Base-by-base conservation (phyloP, 2,329 filamentous ascomycete species). In the Paracamarosporium sp. region DNA sequence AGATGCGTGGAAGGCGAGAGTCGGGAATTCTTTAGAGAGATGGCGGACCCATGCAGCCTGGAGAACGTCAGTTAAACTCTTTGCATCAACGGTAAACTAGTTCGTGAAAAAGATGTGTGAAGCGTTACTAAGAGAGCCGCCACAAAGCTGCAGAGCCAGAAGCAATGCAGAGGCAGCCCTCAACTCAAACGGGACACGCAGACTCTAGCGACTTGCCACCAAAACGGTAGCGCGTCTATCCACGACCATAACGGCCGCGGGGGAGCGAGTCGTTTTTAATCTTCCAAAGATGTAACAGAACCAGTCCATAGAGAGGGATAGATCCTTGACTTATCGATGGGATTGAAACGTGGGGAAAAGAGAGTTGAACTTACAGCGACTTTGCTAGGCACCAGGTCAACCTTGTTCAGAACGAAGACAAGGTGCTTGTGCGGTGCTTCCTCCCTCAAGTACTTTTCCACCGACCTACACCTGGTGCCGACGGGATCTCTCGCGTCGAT, bases 261-360 rank as follows among this genome's bases (percentile, higher is more conserved):
- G 71, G 82, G 82, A 83, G 84, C 87, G 89, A 90, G 88, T 84
- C 81, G 83, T 83, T 84, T 83, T 97, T 83, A 78, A 88, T 99
- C 87, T 98, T 89, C 95, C 95, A 97, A 92, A 88, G 90, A 90
- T 92, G 91, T 99, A 99, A 99, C 95, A 96, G 93, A 92, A 80
- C 80, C 83, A 87, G 88, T 89, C 90, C 91, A 95, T 88, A 77
- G 84, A 84, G 78, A 83, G 80, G 87, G 88, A 87, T 86, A 86
- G 83, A 83, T 87, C 83, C 89, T 90, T 91, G 91, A 96, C 94
- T 95, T 96, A 11, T 93, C 84, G 83, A 88, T 91, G 89, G 89
- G 85, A 82, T 53, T 24, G 53, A 62, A 64, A 59, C 57, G 82
- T 82, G 85, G 20, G 43, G 20, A 40, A 43, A 60, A 54, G 46